Conservation (phyloP, 257 asterid species). For the Pogostemon cablin region DNA sequence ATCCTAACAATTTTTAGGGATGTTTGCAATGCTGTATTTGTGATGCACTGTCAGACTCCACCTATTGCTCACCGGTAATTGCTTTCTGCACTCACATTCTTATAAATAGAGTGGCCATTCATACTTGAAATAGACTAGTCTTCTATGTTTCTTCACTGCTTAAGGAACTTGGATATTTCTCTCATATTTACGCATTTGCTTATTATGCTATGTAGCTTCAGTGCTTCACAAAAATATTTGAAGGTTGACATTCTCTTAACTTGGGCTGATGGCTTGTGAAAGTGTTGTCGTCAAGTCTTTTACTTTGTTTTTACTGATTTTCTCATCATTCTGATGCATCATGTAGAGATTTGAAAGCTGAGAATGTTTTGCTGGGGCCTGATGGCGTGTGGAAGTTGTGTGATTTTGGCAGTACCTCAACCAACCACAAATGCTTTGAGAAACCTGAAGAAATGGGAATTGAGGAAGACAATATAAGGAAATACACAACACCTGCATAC, state of each 20-base stretch:
- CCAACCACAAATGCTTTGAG: slow-evolving; percentile 96
- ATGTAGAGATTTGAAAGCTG: slow-evolving; percentile 91
- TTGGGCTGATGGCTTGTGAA: slow-evolving; percentile 91
- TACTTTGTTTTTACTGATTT: background rate
- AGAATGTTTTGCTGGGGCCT: slow-evolving; percentile 91
- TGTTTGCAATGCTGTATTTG: slow-evolving; percentile 86
- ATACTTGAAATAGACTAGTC: background rate
- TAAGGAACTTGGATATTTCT: slow-evolving; percentile 9
- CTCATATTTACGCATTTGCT: slow-evolving; percentile 17
- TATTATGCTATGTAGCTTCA: slow-evolving; percentile 34
- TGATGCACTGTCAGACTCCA: slow-evolving; percentile 90
- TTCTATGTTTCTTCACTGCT: slow-evolving; percentile 19
- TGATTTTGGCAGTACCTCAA: slow-evolving; percentile 95
- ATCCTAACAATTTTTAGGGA: slow-evolving; percentile 75
- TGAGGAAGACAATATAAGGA: slow-evolving; percentile 96
- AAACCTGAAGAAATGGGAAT: slow-evolving; percentile 99
- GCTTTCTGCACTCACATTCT: slow-evolving; percentile 18
- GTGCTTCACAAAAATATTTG: slow-evolving; percentile 56
- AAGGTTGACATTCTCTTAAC: slow-evolving; percentile 91
- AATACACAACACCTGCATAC: slow-evolving; percentile 97
- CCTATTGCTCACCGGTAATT: slow-evolving; percentile 95
- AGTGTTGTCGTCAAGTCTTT: slow-evolving; percentile 73
- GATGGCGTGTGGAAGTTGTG: slow-evolving; percentile 97
- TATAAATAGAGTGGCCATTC: slow-evolving; percentile 5
- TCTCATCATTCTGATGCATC: slow-evolving; percentile 39